Conservation (phyloP, 2,329 filamentous ascomycete species). For the Thyridium curvatum region DNA sequence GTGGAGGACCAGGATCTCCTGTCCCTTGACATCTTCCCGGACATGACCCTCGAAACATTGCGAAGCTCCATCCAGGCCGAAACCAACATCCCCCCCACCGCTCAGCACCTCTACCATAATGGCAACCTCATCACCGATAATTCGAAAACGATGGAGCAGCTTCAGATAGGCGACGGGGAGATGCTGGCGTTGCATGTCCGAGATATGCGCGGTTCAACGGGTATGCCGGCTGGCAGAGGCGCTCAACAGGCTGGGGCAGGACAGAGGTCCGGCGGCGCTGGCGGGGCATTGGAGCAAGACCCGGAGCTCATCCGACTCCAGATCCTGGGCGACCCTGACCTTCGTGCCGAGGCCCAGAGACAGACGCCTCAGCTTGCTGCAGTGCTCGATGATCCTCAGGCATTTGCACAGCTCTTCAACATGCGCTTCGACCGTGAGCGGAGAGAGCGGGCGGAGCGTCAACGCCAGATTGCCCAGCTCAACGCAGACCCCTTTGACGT, state of each 20-base stretch:
- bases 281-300: constrained; percentile 42
- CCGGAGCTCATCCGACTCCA: constrained; percentile 78
- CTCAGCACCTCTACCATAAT: constrained; percentile 87
- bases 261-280: constrained; percentile 19
- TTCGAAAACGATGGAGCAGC: constrained; percentile 71
- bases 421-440: constrained; percentile 65
- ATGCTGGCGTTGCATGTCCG: constrained; percentile 84
- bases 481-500: constrained; percentile 94
- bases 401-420: constrained; percentile 68
- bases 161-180: constrained; percentile 79
- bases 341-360: constrained; percentile 64
- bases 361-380: constrained; percentile 72
- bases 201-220: constrained; percentile 45
- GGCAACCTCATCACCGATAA: constrained; percentile 74
- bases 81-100: constrained; percentile 61
- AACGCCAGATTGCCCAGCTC: constrained; percentile 75
- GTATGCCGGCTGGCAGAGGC: constrained; percentile 34
- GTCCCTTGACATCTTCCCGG: constrained; percentile 72
- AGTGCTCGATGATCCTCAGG: constrained; percentile 66
- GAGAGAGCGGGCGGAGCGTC: constrained; percentile 67
- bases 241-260: constrained; percentile 9
- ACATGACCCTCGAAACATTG: constrained; percentile 77
- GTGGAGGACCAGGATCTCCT: constrained; percentile 68
- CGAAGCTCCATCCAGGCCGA: constrained; percentile 87
- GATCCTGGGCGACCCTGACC: constrained; percentile 69